Evolutionary conservation across 441 rosid genomes (phyloP).

Genomic region (Oxalis stricta): DNA sequence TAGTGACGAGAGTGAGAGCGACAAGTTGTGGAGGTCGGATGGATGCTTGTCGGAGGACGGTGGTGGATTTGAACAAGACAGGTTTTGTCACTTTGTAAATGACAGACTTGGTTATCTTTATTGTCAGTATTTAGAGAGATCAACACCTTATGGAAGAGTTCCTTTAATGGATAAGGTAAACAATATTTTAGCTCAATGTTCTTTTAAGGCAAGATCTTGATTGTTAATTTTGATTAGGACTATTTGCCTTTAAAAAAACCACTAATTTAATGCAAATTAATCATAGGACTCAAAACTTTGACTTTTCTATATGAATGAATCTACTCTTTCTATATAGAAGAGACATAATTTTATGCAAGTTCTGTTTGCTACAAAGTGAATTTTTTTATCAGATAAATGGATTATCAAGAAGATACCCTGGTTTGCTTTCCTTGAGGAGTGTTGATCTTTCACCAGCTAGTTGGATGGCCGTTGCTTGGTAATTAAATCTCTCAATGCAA

Average conservation of each 20-base stretch:
- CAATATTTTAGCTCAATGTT: not conserved
- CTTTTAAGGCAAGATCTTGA: not conserved
- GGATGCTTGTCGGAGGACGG: conserved; percentile 86
- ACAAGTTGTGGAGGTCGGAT: conserved; percentile 63
- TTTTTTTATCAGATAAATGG: conserved; percentile 53
- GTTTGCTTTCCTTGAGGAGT: conserved; percentile 74
- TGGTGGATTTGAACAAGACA: conserved; percentile 67
- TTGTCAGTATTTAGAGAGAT: conserved; percentile 70
- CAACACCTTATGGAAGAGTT: conserved; percentile 83
- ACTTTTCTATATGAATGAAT: conserved; percentile 14
- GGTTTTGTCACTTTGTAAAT: conserved; percentile 40
- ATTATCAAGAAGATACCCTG: conserved; percentile 51
- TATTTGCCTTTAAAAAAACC: not conserved
- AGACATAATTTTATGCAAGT: not conserved
- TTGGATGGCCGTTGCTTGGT: conserved; percentile 99
- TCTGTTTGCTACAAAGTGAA: conserved; percentile 9
- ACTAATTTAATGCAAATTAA: no score
- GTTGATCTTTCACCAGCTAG: conserved; percentile 99
- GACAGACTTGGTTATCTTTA: conserved; percentile 71
- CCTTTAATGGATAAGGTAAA: conserved; percentile 95
- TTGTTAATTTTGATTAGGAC: not conserved
- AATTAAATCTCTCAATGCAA: conserved; percentile 5
- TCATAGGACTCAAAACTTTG: conserved; percentile 25
- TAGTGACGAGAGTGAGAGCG: conserved; percentile 82
- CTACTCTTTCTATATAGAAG: not conserved